These are phyloP conservation scores for Vicia villosa DNA, from an alignment of 306 rosid species.

Conservation along the genomic window DNA sequence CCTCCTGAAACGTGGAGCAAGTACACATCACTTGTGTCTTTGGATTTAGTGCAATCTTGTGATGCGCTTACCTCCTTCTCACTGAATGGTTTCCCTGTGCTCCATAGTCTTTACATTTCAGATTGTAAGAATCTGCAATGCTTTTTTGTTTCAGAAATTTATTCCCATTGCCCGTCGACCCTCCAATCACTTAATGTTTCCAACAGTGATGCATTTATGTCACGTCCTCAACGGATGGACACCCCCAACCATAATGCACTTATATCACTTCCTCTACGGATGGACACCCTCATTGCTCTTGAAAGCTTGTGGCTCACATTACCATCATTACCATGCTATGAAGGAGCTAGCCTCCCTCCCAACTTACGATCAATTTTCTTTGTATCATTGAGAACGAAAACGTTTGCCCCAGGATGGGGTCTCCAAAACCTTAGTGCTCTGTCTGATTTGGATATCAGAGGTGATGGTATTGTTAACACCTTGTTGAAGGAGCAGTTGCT, in stretches of 20 bases:
- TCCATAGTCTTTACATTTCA: not conserved
- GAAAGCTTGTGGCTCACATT: not conserved
- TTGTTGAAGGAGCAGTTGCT: not conserved
- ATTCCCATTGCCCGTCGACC: not conserved
- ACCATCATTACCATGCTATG: not conserved
- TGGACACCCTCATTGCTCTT: no score
- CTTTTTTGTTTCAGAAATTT: not conserved
- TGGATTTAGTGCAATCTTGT: fast-evolving
- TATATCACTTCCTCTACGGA: no score
- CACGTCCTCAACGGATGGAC: not conserved
- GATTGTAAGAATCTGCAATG: not conserved
- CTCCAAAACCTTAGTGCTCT: not conserved
- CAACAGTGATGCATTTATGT: no score
- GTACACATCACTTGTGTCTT: not conserved
- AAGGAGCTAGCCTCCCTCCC: constrained; percentile 7
- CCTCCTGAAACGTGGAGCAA: constrained; percentile 1
- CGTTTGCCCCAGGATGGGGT: not conserved
- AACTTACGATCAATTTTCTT: not conserved
- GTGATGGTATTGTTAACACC: not conserved
- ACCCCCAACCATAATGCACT: not conserved
- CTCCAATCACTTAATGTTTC: not conserved
- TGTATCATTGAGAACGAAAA: not conserved
- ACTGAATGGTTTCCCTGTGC: constrained; percentile 16
- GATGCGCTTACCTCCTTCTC: not conserved
- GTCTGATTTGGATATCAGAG: not conserved